These are phyloP conservation scores for Rhizopogon vulgaris DNA, from an alignment of 768 basidiomycete genomes.

Conservation along the genomic window DNA sequence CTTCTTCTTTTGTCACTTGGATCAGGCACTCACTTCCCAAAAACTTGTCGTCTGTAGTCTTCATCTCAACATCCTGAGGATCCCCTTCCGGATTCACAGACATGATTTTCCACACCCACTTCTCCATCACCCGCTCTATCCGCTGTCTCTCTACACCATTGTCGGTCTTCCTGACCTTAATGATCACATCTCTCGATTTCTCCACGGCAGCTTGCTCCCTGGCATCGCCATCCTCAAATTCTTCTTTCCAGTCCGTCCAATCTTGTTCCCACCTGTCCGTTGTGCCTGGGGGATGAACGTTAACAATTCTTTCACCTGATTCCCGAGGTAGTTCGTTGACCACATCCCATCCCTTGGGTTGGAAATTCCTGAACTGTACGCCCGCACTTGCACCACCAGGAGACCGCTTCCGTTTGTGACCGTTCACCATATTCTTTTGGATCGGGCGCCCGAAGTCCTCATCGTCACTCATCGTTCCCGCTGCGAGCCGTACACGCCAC, in stretches of 20 bases:
- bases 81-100: slow-evolving; percentile 3
- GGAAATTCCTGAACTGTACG: slow-evolving; percentile 57
- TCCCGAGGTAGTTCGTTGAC: slow-evolving; percentile 38
- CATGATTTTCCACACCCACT: slow-evolving; percentile 50
- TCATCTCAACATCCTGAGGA: slow-evolving; percentile 25
- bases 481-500: slow-evolving; percentile 68
- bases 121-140: slow-evolving; percentile 62
- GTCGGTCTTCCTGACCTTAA: slow-evolving; percentile 52
- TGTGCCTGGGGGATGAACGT: slow-evolving; percentile 31
- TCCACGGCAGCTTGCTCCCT: slow-evolving; percentile 34
- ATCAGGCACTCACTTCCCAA: background rate
- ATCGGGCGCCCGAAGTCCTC: slow-evolving; percentile 35
- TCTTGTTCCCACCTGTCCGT: slow-evolving; percentile 38
- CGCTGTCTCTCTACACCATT: slow-evolving; percentile 64
- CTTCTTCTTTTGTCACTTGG: slow-evolving; percentile 8
- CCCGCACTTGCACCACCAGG: slow-evolving; percentile 12
- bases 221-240: slow-evolving; percentile 21
- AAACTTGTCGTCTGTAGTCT: slow-evolving; percentile 13
- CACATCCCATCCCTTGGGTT: slow-evolving; percentile 61
- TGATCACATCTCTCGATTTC: slow-evolving; percentile 40
- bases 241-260: slow-evolving; percentile 34
- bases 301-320: slow-evolving; percentile 32
- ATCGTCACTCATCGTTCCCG: slow-evolving; percentile 62
- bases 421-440: slow-evolving; percentile 22
- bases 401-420: slow-evolving; percentile 35